Evolutionary conservation across 2,329 filamentous ascomycete species (phyloP).

Genomic region (Monosporascus sp.): DNA sequence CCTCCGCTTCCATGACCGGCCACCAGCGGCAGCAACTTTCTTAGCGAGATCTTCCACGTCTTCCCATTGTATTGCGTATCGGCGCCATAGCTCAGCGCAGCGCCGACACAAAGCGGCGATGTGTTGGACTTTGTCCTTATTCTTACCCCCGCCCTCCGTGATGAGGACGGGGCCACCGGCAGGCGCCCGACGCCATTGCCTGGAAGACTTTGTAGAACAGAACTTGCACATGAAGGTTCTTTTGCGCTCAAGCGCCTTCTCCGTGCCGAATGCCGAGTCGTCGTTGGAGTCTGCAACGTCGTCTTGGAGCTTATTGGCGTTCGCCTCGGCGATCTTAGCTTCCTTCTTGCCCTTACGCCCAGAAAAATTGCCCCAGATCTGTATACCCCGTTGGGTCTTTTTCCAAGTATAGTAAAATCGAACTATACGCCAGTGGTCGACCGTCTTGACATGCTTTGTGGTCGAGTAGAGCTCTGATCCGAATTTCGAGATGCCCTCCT

Average conservation of each 20-base stretch:
- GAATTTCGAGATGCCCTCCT: conserved; percentile 83
- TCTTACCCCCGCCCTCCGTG: conserved; percentile 57
- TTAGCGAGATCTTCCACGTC: conserved; percentile 86
- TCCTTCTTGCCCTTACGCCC: conserved; percentile 89
- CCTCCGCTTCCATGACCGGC: conserved; percentile 78
- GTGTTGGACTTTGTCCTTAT: conserved; percentile 68
- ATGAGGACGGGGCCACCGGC: conserved; percentile 67
- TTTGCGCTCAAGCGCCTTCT: conserved; percentile 75
- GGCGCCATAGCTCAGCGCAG: conserved; percentile 89
- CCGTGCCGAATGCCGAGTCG: conserved; percentile 90
- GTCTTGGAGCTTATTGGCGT: conserved; percentile 72
- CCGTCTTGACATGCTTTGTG: conserved; percentile 77
- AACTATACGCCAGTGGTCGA: conserved; percentile 74
- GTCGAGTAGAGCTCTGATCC: conserved; percentile 85
- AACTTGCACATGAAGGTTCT: conserved; percentile 91
- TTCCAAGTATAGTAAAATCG: conserved; percentile 99
- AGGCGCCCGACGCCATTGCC: conserved; percentile 89
- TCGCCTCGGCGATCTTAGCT: conserved; percentile 65
- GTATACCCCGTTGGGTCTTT: conserved; percentile 77
- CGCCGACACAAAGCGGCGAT: conserved; percentile 82
- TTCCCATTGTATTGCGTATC: conserved; percentile 94
- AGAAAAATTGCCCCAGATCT: conserved; percentile 85
- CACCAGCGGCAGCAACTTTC: conserved; percentile 74
- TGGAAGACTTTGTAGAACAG: conserved; percentile 71
- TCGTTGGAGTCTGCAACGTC: conserved; percentile 90